Percentiles rank a stretch among this genome's conserved stretches.
Evolutionary conservation across 2,329 filamentous ascomycete genomes (phyloP).

Genomic region (Intubia oerlemansii): DNA sequence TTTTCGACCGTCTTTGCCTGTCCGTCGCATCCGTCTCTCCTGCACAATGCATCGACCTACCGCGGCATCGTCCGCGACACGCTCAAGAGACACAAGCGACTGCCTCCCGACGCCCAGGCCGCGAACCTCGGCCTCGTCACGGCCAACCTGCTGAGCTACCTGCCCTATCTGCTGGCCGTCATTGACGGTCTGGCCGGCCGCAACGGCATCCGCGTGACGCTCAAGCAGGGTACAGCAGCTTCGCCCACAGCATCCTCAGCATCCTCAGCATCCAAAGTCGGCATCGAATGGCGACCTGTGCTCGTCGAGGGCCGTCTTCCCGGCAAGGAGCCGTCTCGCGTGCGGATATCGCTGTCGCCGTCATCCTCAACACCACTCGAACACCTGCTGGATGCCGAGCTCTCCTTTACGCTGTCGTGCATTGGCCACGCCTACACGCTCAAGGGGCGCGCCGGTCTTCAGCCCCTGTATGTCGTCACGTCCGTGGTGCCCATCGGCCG

Average conservation of each 20-base stretch:
- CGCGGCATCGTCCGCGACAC: conserved; percentile 65
- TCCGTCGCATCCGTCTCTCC: conserved; percentile 73
- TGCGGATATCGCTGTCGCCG: conserved; percentile 29
- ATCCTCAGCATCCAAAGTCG: not conserved
- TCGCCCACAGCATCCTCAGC: too few relatives aligned
- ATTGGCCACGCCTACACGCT: conserved; percentile 55
- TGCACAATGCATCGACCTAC: conserved; percentile 60
- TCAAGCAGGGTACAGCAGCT: conserved; percentile 8
- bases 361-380: conserved; percentile 18
- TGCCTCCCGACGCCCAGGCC: conserved; percentile 49
- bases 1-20: conserved; percentile 61
- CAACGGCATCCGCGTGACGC: conserved; percentile 4
- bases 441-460: conserved; percentile 49
- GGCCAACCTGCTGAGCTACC: conserved; percentile 49
- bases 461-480: conserved; percentile 49
- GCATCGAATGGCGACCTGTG: conserved; percentile 68
- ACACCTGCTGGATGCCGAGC: conserved; percentile 64
- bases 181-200: conserved; percentile 37
- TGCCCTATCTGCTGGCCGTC: conserved; percentile 65
- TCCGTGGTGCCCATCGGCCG: conserved; percentile 35
- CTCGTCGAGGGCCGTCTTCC: conserved; percentile 44
- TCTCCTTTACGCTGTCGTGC: conserved; percentile 58
- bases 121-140: conserved; percentile 50
- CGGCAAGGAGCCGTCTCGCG: conserved; percentile 32
- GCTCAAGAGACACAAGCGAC: conserved; percentile 75